A percentile compares a stretch with the other conserved stretches of the same genome.
Evolutionary conservation across 108 stramenopile genomes (phyloP).

Genomic region (Aureococcus anophagefferens): DNA sequence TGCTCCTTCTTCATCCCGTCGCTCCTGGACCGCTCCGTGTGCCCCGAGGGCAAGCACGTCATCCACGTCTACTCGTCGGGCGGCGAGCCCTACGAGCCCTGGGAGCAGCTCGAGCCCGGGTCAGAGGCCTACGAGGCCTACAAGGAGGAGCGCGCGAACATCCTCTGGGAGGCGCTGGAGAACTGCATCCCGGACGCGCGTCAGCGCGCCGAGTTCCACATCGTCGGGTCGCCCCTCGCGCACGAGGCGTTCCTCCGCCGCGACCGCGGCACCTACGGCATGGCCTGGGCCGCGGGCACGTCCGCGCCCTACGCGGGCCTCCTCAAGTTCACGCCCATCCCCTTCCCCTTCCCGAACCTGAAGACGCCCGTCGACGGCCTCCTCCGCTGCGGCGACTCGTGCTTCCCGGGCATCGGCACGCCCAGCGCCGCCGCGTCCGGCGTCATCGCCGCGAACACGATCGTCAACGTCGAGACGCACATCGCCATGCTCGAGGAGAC

Average conservation of each 20-base stretch:
- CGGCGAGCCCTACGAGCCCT: slow-evolving; percentile 85
- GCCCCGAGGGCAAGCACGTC: slow-evolving; percentile 84
- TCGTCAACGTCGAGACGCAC: slow-evolving; percentile 70
- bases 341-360: slow-evolving; percentile 78
- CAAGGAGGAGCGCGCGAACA: slow-evolving; percentile 76
- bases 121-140: slow-evolving; percentile 77
- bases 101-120: slow-evolving; percentile 77
- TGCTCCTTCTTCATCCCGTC: slow-evolving; percentile 79
- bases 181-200: slow-evolving; percentile 83
- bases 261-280: slow-evolving; percentile 78
- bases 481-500: slow-evolving; percentile 65
- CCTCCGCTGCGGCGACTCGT: slow-evolving; percentile 79
- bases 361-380: slow-evolving; percentile 81
- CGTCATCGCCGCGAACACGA: slow-evolving; percentile 72
- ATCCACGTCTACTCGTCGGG: slow-evolving; percentile 87
- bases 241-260: slow-evolving; percentile 87
- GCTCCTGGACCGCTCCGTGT: slow-evolving; percentile 73
- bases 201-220: slow-evolving; percentile 72
- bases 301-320: slow-evolving; percentile 73
- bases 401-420: slow-evolving; percentile 87
- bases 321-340: slow-evolving; percentile 47
- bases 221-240: slow-evolving; percentile 80
- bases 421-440: slow-evolving; percentile 88
- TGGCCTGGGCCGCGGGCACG: slow-evolving; percentile 89
- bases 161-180: slow-evolving; percentile 78